Evolutionary conservation across 495 filamentous ascomycete genomes (phyloP).

Genomic region (Neurospora sp.): DNA sequence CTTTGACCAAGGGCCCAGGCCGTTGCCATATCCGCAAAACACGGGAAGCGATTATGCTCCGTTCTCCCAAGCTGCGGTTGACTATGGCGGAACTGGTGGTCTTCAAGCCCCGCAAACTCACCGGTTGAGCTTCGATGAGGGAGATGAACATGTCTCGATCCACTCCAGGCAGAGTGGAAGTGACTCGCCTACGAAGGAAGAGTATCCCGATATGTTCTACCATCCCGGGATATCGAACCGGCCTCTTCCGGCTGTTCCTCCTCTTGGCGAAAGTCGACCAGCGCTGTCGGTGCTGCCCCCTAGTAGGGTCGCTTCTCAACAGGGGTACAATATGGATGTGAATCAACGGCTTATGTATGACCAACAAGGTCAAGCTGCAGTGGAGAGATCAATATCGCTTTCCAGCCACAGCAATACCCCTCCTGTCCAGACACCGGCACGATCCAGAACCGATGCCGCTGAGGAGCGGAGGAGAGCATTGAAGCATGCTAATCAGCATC

Average conservation of each 20-base stretch:
- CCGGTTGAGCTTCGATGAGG: constrained; percentile 86
- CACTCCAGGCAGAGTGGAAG: constrained; percentile 43
- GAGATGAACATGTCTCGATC: constrained; percentile 59
- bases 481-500: constrained; percentile 47
- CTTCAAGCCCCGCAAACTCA: constrained; percentile 60
- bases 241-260: constrained; percentile 73
- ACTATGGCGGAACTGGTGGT: constrained; percentile 79
- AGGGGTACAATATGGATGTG: constrained; percentile 28
- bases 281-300: constrained; percentile 25
- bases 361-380: constrained; percentile 32
- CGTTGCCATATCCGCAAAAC: constrained; percentile 27
- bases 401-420: constrained; percentile 73
- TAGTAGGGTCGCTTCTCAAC: constrained; percentile 22
- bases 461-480: constrained; percentile 44
- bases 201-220: constrained; percentile 84
- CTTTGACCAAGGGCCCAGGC: constrained; percentile 19
- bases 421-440: constrained; percentile 66
- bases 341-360: constrained; percentile 26
- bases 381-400: constrained; percentile 81
- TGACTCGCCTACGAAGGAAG: constrained; percentile 49
- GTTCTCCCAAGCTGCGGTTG: constrained; percentile 38
- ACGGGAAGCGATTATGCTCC: constrained; percentile 27
- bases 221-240: constrained; percentile 67
- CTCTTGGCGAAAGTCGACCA: constrained; percentile 27
- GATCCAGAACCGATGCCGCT: constrained; percentile 92